These are phyloP conservation scores for Stachybotrys elegans DNA, from an alignment of 2,329 filamentous ascomycete species.

Conservation along the genomic window DNA sequence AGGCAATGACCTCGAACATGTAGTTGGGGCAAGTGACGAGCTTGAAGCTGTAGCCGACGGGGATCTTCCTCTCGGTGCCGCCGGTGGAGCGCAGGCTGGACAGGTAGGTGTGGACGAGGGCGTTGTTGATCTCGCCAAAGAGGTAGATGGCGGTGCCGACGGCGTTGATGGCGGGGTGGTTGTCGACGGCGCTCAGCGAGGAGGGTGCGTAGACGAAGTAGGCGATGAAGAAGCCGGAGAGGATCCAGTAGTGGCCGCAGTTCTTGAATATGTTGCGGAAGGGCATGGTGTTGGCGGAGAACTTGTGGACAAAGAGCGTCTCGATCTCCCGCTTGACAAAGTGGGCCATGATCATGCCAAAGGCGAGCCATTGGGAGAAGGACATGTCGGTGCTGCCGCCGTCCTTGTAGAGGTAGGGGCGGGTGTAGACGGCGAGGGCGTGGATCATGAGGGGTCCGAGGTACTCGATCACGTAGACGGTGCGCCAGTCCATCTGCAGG, in stretches of 20 bases:
- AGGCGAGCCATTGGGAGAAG: slow-evolving; percentile 66
- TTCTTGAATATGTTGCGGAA: slow-evolving; percentile 89
- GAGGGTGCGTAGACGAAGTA: slow-evolving; percentile 79
- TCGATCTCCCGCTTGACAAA: slow-evolving; percentile 95
- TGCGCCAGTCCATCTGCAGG: slow-evolving; percentile 84
- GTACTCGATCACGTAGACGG: slow-evolving; percentile 94
- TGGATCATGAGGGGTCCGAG: slow-evolving; percentile 87
- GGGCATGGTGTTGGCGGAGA: slow-evolving; percentile 93
- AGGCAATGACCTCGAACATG: slow-evolving; percentile 84
- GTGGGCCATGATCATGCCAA: slow-evolving; percentile 71
- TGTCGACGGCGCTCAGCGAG: slow-evolving; percentile 56
- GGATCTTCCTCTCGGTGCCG: slow-evolving; percentile 83
- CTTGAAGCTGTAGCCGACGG: slow-evolving; percentile 75
- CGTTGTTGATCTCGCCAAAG: slow-evolving; percentile 76
- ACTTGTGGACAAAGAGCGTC: slow-evolving; percentile 91
- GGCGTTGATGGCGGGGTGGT: slow-evolving; percentile 51
- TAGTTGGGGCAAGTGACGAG: slow-evolving; percentile 97
- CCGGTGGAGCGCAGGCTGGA: slow-evolving; percentile 71
- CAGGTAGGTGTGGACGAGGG: slow-evolving; percentile 74
- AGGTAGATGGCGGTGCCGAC: slow-evolving; percentile 66
- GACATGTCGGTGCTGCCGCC: slow-evolving; percentile 46
- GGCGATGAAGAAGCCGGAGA: slow-evolving; percentile 75
- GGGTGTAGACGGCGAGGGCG: slow-evolving; percentile 64
- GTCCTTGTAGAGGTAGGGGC: slow-evolving; percentile 55
- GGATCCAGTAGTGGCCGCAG: slow-evolving; percentile 86